phyloP scores from a whole-genome alignment of 2,329 filamentous ascomycete species.

The Rhexocercosporidium sp. region DNA sequence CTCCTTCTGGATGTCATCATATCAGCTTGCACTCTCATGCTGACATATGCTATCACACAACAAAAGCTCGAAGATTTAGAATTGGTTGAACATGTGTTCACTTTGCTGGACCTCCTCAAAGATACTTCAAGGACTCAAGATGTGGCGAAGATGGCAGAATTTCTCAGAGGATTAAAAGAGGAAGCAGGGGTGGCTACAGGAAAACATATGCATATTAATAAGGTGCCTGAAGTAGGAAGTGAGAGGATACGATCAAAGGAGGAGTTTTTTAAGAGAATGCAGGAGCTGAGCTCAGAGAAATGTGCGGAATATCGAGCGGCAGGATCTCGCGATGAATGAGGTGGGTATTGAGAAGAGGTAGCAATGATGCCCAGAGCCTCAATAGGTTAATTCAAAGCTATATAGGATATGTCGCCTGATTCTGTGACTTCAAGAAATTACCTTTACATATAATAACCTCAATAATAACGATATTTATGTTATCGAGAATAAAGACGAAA shows the following conservation, averaged over 20 bases:
- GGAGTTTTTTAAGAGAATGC: slow-evolving; percentile 26
- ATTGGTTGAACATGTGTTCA: slow-evolving; percentile 27
- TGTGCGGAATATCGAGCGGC: slow-evolving; percentile 27
- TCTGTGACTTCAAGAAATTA: too few species aligned
- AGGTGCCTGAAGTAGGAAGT: slow-evolving; percentile 22
- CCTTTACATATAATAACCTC: too few species aligned
- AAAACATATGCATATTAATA: slow-evolving; percentile 22
- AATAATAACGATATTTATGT: too few species aligned
- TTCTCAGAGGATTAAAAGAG: slow-evolving; percentile 24
- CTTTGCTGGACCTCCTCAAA: slow-evolving; percentile 25
- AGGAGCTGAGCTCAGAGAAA: slow-evolving; percentile 25
- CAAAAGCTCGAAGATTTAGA: slow-evolving; percentile 23
- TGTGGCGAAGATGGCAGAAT: slow-evolving; percentile 26
- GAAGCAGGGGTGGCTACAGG: slow-evolving; percentile 24
- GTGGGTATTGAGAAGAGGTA: background rate
- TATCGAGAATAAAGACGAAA: too few species aligned
- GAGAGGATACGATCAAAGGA: slow-evolving; percentile 27
- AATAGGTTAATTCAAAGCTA: too few species aligned
- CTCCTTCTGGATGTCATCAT: slow-evolving; percentile 26
- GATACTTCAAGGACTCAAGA: slow-evolving; percentile 25
- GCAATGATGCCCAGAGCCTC: too few species aligned
- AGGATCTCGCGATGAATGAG: background rate
- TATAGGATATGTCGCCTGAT: too few species aligned
- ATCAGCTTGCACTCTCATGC: slow-evolving; percentile 27
- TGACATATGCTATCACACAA: slow-evolving; percentile 24